A percentile compares a stretch with the other conserved stretches of the same genome.
Evolutionary conservation across 2,329 filamentous ascomycete genomes (phyloP).

Genomic region (Colletotrichum sansevieriae): DNA sequence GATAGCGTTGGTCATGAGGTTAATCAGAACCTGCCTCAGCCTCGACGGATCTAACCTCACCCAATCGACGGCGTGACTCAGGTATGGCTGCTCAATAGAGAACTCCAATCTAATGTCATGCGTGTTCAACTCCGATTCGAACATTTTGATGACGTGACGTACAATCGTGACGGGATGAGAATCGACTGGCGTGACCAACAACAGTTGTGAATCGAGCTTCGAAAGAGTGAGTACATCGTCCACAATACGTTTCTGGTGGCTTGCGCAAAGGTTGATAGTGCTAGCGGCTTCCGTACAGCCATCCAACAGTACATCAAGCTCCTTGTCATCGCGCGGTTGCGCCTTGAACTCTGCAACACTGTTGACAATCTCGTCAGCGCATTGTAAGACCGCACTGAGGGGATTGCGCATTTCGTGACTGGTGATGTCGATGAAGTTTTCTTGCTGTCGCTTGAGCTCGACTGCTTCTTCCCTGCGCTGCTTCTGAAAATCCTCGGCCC

Average conservation of each 20-base stretch:
- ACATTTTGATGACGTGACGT: slow-evolving; percentile 80
- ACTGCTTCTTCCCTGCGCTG: slow-evolving; percentile 84
- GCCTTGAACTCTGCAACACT: slow-evolving; percentile 60
- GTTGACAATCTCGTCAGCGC: slow-evolving; percentile 77
- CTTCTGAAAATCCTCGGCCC: slow-evolving; percentile 84
- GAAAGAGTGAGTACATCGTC: slow-evolving; percentile 76
- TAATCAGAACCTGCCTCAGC: slow-evolving; percentile 81
- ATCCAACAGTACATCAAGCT: slow-evolving; percentile 64
- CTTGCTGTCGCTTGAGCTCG: slow-evolving; percentile 80
- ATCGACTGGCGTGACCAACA: slow-evolving; percentile 78
- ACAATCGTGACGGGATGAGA: slow-evolving; percentile 77
- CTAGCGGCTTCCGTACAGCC: slow-evolving; percentile 80
- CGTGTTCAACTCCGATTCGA: slow-evolving; percentile 79
- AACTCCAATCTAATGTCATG: slow-evolving; percentile 81
- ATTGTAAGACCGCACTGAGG: slow-evolving; percentile 80
- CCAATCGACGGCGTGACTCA: slow-evolving; percentile 75
- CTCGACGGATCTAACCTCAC: slow-evolving; percentile 81
- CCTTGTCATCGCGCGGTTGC: slow-evolving; percentile 48
- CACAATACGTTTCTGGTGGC: slow-evolving; percentile 81
- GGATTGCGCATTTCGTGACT: slow-evolving; percentile 84
- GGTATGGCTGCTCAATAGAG: slow-evolving; percentile 75
- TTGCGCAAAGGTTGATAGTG: slow-evolving; percentile 83
- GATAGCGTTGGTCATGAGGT: slow-evolving; percentile 77
- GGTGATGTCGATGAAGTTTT: slow-evolving; percentile 81
- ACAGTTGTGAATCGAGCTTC: slow-evolving; percentile 78